These are phyloP conservation scores for Solioccasus polychromus DNA, from an alignment of 768 basidiomycete genomes.

Conservation along the genomic window DNA sequence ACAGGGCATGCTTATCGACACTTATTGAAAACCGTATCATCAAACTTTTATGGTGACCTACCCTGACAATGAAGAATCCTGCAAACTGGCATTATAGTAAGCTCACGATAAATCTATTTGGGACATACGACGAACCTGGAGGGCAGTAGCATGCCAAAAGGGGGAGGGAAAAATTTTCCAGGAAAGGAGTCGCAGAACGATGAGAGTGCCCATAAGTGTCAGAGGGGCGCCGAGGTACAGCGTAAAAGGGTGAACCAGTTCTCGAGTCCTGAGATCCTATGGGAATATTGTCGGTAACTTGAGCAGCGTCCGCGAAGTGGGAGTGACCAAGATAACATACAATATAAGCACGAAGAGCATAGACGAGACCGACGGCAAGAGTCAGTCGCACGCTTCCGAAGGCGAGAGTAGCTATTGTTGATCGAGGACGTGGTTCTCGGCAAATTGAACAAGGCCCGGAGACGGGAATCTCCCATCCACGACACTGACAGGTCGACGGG, in stretches of 20 bases:
- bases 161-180: conserved; percentile 18
- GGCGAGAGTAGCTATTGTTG: background rate
- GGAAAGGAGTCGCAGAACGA: conserved; percentile 15
- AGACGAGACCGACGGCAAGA: conserved; percentile 12
- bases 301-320: background rate
- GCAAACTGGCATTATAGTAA: conserved; percentile 24
- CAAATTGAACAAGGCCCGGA: background rate
- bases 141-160: conserved; percentile 31
- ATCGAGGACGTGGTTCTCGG: conserved; percentile 5
- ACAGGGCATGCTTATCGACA: conserved; percentile 19
- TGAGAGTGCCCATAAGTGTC: conserved; percentile 19
- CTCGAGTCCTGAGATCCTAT: conserved; percentile 21
- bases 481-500: conserved; percentile 7
- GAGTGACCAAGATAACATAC: conserved; percentile 17
- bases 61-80: conserved; percentile 32
- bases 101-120: background rate
- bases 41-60: conserved; percentile 6
- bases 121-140: conserved; percentile 32
- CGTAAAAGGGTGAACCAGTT: conserved; percentile 18
- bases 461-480: conserved; percentile 5
- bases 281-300: conserved; percentile 2
- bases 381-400: conserved; percentile 12
- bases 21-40: background rate
- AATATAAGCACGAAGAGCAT: conserved; percentile 12
- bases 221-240: conserved; percentile 25